Base-by-base conservation (phyloP, 1,284 basidiomycete species). In the Mycena sp. region DNA sequence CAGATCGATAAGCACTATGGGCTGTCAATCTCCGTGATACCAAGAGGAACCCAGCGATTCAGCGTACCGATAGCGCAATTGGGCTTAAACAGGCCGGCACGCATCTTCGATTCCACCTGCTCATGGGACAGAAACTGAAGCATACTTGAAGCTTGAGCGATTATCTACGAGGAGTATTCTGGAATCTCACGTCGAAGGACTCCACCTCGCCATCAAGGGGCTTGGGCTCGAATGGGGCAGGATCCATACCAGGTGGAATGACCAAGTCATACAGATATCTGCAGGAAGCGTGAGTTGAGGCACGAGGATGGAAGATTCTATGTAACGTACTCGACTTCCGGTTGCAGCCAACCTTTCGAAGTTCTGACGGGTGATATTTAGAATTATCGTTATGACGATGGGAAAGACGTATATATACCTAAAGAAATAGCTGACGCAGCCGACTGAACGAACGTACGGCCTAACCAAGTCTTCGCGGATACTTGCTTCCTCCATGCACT, bases 131-230 rank as follows among this genome's bases (percentile, higher is more conserved):
- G 77, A 35, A 93, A 77, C 92, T 94, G 53, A 35, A 1, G 43
- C n/a, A 30, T 3, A 35, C 23, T 43, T n/a, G 21, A 30, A 6
- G n/a, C n/a, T n/a, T 38, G 26, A 44, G 23, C 38, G 21, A 19
- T 14, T 54, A 21, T 14, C 25, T 9, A 11, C 9, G 29, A 23
- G 14, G 5, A 25, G 7, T 11, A 10, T 6, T 14, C 6, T 6
- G 23, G n/a, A 67, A n/a, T n/a, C 77, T 62, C 59, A 91, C 92
- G 80, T 91, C 88, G 71, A 98, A 99, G 1, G 85, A 90, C 73
- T 98, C 95, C 5, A 98, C 96, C 75, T 99, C 97, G 30, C 93
- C 95, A 69, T 99, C 97, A 38, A 88, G 82, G 0, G 96, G 96
- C 49, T 81, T 83, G 0, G 94, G 93, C 41, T 83, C 78, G 66